Evolutionary conservation across 768 basidiomycete species (phyloP), one percentile per base, ranked within the genome.

Genomic region (Suillus weaverae): DNA sequence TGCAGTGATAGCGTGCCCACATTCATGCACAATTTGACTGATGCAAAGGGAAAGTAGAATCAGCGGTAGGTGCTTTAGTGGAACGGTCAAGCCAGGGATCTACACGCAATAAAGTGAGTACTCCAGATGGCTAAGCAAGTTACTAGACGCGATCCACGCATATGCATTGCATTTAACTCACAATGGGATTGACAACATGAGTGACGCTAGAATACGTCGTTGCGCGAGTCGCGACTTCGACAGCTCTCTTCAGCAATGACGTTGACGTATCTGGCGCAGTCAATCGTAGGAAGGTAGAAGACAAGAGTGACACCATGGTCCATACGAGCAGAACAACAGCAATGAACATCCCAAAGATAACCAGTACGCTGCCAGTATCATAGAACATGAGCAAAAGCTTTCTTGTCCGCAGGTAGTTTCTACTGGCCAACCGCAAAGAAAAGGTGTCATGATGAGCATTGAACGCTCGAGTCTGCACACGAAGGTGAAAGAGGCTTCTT

Each of bases 81-180:
- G 94, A 1, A 91, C 85, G 2, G 92, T 96, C 8, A 94, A 66
- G 1, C 94, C 94, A 26, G 94, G 94, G 43, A 96, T 87, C 92
- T 94, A 68, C 20, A 60, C 26, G 32, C 9, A 36, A 32, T 33
- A 7, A 35, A 54, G 32, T 54, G 53, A 54, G 33, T 35, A 18
- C 53, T 13, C 33, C 10, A n/a, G 20, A n/a, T 7, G 8, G 4
- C 30, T 13, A 22, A 33, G 32, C 30, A 44, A 57, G 36, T 33
- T 68, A 46, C 64, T 65, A 32, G 30, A 22, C 14, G 54, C 39
- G 38, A 32, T 33, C 38, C 5, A 66, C 9, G 32, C 11, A 59
- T 48, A 54, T 33, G 20, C 5, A n/a, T n/a, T n/a, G 38, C 30
- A 61, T 13, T 26, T 54, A 22, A 66, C 78, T 73, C 68, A 77